Evolutionary conservation across 164 flowering plant genomes (phyloP).

Genomic region (Taxillus chinensis): DNA sequence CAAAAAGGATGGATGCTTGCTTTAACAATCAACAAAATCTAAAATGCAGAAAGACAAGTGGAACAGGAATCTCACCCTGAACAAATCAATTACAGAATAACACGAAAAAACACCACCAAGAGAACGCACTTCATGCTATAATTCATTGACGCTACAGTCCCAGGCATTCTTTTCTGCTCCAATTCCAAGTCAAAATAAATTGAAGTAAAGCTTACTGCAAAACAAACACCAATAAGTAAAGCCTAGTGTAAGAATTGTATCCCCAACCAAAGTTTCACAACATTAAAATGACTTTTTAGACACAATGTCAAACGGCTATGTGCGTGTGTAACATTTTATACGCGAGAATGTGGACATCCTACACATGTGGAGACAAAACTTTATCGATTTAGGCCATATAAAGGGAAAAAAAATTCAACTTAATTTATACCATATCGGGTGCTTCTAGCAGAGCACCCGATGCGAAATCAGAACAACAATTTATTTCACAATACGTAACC

Average conservation of each 20-base stretch:
- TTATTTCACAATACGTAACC: too few species aligned
- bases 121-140: conserved; percentile 31
- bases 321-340: too few species aligned
- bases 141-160: conserved; percentile 26
- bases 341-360: too few species aligned
- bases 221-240: neutral
- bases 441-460: too few species aligned
- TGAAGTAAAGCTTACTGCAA: conserved; percentile 3
- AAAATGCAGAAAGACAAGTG: neutral
- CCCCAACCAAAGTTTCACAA: neutral
- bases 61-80: conserved; percentile 16
- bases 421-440: too few species aligned
- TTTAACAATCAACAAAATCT: neutral
- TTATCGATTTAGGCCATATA: too few species aligned
- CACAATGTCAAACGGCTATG: neutral
- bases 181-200: conserved; percentile 5
- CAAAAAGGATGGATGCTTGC: neutral
- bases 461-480: too few species aligned
- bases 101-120: conserved; percentile 43
- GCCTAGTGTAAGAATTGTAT: neutral
- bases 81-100: conserved; percentile 34
- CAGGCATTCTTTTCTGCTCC: conserved; percentile 33
- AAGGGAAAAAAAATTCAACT: too few species aligned
- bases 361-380: too few species aligned
- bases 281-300: neutral